Evolutionary conservation across 805 yeast genomes (phyloP).

Genomic region (Saccharomycopsis sp.): DNA sequence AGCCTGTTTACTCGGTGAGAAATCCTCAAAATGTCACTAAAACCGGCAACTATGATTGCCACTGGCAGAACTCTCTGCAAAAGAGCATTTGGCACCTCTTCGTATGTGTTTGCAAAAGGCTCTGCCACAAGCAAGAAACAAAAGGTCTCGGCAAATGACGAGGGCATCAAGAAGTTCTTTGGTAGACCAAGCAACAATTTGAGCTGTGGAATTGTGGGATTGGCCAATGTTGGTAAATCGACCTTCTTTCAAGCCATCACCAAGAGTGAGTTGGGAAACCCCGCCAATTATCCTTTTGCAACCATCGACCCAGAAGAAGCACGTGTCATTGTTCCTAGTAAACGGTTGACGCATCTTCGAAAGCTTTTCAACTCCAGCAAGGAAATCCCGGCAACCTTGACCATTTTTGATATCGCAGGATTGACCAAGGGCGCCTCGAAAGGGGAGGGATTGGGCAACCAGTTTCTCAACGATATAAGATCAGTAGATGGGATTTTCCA

Average conservation of each 20-base stretch:
- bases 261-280: constrained; percentile 85
- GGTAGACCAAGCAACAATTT: constrained; percentile 19
- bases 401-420: constrained; percentile 77
- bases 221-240: constrained; percentile 88
- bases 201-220: constrained; percentile 61
- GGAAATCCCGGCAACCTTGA: constrained; percentile 60
- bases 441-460: constrained; percentile 81
- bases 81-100: neutral
- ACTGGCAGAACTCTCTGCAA: no score
- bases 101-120: neutral
- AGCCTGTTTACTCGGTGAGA: no score
- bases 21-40: no score
- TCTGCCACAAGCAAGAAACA: neutral
- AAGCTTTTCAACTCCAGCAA: constrained; percentile 53
- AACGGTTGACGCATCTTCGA: constrained; percentile 48
- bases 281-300: constrained; percentile 97
- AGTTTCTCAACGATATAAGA: constrained; percentile 69
- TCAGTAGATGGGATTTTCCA: constrained; percentile 79
- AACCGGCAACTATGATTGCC: no score
- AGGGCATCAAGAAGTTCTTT: constrained; percentile 11
- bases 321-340: constrained; percentile 62
- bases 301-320: constrained; percentile 98
- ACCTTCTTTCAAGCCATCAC: constrained; percentile 97
- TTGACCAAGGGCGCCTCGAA: constrained; percentile 74
- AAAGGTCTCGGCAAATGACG: neutral